Base-by-base conservation (phyloP, 495 filamentous ascomycete genomes). In the Penicillium ochrochloron region DNA sequence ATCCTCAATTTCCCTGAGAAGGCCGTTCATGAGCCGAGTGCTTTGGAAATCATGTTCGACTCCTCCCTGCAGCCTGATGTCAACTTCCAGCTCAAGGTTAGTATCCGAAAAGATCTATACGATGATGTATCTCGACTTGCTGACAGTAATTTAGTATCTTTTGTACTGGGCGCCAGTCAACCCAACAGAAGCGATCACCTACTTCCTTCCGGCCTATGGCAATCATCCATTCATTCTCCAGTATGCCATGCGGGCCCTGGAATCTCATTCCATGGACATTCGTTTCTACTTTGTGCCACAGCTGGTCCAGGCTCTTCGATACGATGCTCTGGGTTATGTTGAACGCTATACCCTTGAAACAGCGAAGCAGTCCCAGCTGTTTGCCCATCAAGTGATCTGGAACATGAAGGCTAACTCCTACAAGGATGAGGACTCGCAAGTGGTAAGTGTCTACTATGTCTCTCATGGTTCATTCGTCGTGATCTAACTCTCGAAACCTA, bases 381-480 rank as follows among this genome's bases (percentile, higher is more conserved):
- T 99, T 74, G 93, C 96, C 8, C 96, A 99, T 76, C 96, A 99
- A 64, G 97, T 99, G 63, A 98, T 99, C 65, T 99, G 96, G 96
- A 99, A 98, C 73, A 99, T 99, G 90, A 97, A 96, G 72, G 96
- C 96, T 23, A 99, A 99, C 73, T 88, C 93, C 3, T 99, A 92
- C 79, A 98, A 97, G 75, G 96, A 99, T 69, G 94, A 99, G 66
- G 93, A 98, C 63, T 92, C 90, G 56, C 85, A 89, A 68, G 86
- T 96, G 68, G 92, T 95, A 83, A 87, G 90, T 41, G 11, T 10
- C 35, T 37, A 14, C 31, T n/a, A 25, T 31, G 25, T n/a, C 6
- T 48, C 31, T 12, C 41, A 44, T 31, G 5, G 33, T 59, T 39
- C 63, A 10, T 33, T 34, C 41, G 33, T 60, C 17, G 62, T 54